Percentiles rank a stretch among this genome's conserved stretches.
Evolutionary conservation across 352 stramenopile genomes (phyloP).

Genomic region (Phytophthora tentaculata): DNA sequence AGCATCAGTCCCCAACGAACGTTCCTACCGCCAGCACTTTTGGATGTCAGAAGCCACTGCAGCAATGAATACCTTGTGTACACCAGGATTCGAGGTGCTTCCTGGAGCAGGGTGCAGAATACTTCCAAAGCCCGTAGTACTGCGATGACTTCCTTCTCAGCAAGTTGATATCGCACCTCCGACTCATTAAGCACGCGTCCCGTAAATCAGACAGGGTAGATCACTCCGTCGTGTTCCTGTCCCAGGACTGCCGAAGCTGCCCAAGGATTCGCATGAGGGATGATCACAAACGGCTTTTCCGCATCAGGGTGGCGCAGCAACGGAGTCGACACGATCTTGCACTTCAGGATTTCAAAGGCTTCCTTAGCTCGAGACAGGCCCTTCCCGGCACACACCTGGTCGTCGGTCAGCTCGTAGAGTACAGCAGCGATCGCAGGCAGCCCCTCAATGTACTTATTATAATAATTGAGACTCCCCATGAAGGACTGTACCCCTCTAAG

Average conservation of each 20-base stretch:
- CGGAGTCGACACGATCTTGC: background rate
- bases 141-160: slow-evolving; percentile 1
- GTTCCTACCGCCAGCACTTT: background rate
- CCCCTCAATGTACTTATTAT: background rate
- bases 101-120: background rate
- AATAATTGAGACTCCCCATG: background rate
- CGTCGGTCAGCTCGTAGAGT: background rate
- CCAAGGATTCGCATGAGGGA: background rate
- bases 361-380: background rate
- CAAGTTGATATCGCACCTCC: too few species aligned
- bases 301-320: background rate
- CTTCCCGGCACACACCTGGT: background rate
- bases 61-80: slow-evolving; percentile 11
- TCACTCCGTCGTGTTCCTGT: too few species aligned
- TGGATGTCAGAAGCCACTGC: slow-evolving; percentile 11
- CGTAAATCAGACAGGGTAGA: too few species aligned
- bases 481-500: background rate
- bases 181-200: too few species aligned
- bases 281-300: background rate
- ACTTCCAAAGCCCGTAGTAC: background rate
- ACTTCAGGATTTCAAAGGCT: background rate
- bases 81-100: background rate
- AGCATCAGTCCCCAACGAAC: slow-evolving; percentile 4
- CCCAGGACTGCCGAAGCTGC: too few species aligned
- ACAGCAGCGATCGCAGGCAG: background rate